A percentile compares a stretch with the other conserved stretches of the same genome.
phyloP scores from a whole-genome alignment of 371 early-diverging fungal genomes.

The Mucor lusitanicus region DNA sequence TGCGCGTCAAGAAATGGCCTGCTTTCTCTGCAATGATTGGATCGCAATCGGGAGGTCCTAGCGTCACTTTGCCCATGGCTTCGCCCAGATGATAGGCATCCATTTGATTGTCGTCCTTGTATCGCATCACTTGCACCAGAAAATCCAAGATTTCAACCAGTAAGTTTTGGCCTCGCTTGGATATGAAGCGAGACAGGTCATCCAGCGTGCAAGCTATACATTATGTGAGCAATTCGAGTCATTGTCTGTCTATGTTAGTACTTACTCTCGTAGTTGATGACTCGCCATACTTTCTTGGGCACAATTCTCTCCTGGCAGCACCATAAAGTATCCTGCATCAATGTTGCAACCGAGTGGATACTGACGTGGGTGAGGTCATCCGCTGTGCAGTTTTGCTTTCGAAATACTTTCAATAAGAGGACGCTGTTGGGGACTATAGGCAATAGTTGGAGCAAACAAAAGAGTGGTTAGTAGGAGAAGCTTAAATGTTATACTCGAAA shows the following conservation, averaged over 20 bases:
- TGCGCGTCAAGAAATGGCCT: slow-evolving; percentile 45
- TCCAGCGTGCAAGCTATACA: slow-evolving; percentile 12
- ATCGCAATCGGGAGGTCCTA: slow-evolving; percentile 48
- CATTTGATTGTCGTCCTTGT: slow-evolving; percentile 44
- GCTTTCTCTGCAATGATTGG: slow-evolving; percentile 50
- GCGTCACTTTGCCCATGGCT: slow-evolving; percentile 47
- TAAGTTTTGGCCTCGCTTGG: slow-evolving; percentile 29
- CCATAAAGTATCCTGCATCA: slow-evolving; percentile 52
- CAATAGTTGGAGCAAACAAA: not conserved
- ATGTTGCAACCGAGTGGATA: slow-evolving; percentile 51
- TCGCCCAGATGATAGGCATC: slow-evolving; percentile 48
- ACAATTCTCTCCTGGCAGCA: slow-evolving; percentile 46
- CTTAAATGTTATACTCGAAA: not conserved
- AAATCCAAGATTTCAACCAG: slow-evolving; percentile 46
- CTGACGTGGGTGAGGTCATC: slow-evolving; percentile 37
- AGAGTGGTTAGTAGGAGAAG: not conserved
- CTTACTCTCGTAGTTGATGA: slow-evolving; percentile 52
- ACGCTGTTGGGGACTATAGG: slow-evolving; percentile 42
- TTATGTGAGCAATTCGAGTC: not conserved
- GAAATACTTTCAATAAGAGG: slow-evolving; percentile 42
- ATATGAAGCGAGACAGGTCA: slow-evolving; percentile 1
- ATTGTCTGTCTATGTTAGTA: too few species aligned
- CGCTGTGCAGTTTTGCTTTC: slow-evolving; percentile 31
- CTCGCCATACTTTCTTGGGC: slow-evolving; percentile 45
- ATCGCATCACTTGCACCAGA: slow-evolving; percentile 40